phyloP scores from a whole-genome alignment of 495 filamentous ascomycete species.

The Neurospora cerealis region DNA sequence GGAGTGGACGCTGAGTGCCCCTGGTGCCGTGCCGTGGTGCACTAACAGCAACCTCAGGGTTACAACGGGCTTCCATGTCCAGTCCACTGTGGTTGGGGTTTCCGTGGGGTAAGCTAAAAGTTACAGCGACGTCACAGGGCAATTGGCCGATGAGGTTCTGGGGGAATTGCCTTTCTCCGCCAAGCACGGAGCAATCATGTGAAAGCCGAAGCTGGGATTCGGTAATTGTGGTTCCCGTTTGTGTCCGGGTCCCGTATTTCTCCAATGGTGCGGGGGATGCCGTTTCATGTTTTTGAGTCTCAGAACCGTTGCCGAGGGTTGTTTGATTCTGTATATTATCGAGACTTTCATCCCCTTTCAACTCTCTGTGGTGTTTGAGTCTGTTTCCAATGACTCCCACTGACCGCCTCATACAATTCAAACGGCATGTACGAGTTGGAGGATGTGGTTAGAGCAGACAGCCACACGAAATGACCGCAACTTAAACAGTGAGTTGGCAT shows the following conservation, averaged over 20 bases:
- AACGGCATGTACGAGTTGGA: not conserved
- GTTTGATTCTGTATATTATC: not conserved
- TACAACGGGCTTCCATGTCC: not conserved
- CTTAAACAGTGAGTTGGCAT: not conserved
- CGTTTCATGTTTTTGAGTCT: not conserved
- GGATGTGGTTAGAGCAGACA: not conserved
- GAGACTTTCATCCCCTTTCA: not conserved
- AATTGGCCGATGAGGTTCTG: not conserved
- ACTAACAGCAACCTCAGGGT: not conserved
- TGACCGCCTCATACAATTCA: not conserved
- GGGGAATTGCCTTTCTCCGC: not conserved
- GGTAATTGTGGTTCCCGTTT: not conserved
- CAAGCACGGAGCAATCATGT: not conserved
- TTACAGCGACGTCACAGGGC: not conserved
- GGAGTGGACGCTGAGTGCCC: not conserved
- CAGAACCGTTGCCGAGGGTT: not conserved
- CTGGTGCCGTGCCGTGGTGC: not conserved
- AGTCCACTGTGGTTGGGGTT: not conserved
- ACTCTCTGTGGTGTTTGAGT: not conserved
- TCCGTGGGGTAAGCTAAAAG: not conserved
- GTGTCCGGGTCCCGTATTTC: not conserved
- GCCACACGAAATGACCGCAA: not conserved
- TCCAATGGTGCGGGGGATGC: not conserved
- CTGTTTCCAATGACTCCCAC: not conserved
- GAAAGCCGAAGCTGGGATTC: not conserved